phyloP scores from a whole-genome alignment of 768 basidiomycete species.

The Phanerochaete carnosa region DNA sequence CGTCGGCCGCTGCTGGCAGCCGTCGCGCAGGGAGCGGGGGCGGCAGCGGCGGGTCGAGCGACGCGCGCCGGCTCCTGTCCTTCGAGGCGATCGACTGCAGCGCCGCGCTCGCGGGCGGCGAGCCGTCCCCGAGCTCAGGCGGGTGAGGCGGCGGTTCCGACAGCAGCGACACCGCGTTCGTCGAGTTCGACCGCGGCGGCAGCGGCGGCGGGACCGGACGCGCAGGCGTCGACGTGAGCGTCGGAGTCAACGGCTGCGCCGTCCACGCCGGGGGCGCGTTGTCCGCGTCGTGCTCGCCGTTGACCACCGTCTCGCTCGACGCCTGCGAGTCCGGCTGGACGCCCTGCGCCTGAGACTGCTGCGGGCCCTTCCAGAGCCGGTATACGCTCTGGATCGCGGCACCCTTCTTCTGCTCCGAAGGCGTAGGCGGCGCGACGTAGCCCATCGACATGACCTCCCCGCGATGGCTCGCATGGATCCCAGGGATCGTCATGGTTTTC shows the following conservation, averaged over 20 bases:
- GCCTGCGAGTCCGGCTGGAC: constrained; percentile 15
- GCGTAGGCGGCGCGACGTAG: constrained; percentile 52
- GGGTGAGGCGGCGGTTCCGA: constrained; percentile 24
- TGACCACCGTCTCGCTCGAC: constrained; percentile 18
- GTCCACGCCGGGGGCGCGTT: constrained; percentile 9
- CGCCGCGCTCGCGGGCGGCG: constrained; percentile 47
- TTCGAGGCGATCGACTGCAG: constrained; percentile 53
- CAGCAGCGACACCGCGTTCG: constrained; percentile 27
- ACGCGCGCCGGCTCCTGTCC: constrained; percentile 25
- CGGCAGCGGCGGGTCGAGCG: constrained; percentile 16
- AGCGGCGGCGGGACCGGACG: constrained; percentile 39
- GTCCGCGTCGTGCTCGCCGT: constrained; percentile 13
- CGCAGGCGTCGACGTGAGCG: constrained; percentile 5
- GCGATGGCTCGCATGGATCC: constrained; percentile 82
- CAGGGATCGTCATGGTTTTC: constrained; percentile 83
- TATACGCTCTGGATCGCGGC: constrained; percentile 67
- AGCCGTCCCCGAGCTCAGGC: constrained; percentile 17
- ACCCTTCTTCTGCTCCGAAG: constrained; percentile 38
- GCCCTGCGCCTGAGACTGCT: constrained; percentile 2
- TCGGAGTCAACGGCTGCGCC: background rate
- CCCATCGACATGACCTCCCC: constrained; percentile 87
- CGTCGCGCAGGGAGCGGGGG: constrained; percentile 6
- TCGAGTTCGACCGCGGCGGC: constrained; percentile 40
- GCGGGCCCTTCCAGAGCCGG: constrained; percentile 67
- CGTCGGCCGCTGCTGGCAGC: constrained; percentile 2